Base-by-base conservation (phyloP, 192 early-diverging fungal species). In the Umbelopsis ramanniana region DNA sequence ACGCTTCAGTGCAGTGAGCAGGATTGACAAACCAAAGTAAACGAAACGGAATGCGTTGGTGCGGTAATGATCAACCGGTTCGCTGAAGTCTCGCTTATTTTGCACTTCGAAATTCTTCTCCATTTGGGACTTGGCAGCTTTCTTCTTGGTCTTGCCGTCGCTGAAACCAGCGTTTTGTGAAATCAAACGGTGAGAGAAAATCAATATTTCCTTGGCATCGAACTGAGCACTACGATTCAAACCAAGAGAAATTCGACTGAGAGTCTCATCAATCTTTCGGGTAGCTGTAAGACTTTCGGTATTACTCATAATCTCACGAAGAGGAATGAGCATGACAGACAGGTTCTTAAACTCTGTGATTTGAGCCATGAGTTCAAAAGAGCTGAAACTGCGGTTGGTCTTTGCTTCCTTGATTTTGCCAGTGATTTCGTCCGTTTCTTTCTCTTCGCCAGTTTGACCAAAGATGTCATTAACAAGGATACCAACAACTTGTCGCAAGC, bases 351-450 rank as follows among this genome's bases (percentile, higher is more conserved):
- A 90, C 29, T 80, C 77, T 29, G 93, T 88, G 14, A 92, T 74
- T 33, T 86, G 85, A 11, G 93, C 85, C 46, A 99, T 68, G 15
- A 96, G 79, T 78, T 97, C 95, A 67, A 98, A 92, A 17, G 95
- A 89, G 53, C 96, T 94, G 52, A 89, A 92, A 74, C 92, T 92
- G 66, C 93, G 92, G 33, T 87, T 89, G 7, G 90, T 87, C 72
- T 93, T 94, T 68, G 94, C 94, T 76, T 99, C 98, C 72, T 91
- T 91, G 73, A 93, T 93, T 79, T 95, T 98, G 26, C 89, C 90
- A 15, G 87, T 91, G 74, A 97, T 92, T 70, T 95, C 98, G 71
- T 93, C 88, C 0, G 92, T 87, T 68, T 98, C 94, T 74, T 96
- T 93, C 72, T 99, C 98, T 72, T 90, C 84, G 33, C 91, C 95